Evolutionary conservation across 1,284 basidiomycete genomes (phyloP).

Genomic region (Cyathus pygmaeus): DNA sequence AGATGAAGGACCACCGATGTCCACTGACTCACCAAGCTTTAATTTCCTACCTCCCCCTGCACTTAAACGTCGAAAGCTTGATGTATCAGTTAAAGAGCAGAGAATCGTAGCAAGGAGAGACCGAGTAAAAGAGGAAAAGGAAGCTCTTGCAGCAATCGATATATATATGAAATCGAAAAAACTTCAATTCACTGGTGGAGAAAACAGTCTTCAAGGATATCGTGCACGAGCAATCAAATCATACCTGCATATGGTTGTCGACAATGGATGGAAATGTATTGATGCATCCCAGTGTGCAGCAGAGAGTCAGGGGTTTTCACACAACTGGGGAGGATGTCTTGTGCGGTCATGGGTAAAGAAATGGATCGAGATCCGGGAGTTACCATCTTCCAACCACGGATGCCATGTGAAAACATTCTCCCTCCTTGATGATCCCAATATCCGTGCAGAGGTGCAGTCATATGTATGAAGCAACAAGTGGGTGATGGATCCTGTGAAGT

Average conservation of each 20-base stretch:
- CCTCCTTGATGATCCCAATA: constrained; percentile 34
- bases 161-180: constrained; percentile 25
- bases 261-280: constrained; percentile 24
- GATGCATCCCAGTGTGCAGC: constrained; percentile 41
- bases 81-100: constrained; percentile 14
- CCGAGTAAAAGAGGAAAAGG: neutral
- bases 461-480: constrained; percentile 18
- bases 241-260: constrained; percentile 34
- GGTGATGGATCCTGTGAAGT: constrained; percentile 20
- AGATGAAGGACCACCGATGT: neutral
- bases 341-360: constrained; percentile 22
- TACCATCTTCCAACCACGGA: constrained; percentile 38
- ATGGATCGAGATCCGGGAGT: constrained; percentile 22
- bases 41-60: constrained; percentile 1
- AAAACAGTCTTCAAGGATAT: constrained; percentile 35
- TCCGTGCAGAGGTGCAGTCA: constrained; percentile 36
- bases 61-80: constrained; percentile 17
- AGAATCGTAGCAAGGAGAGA: neutral
- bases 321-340: constrained; percentile 32
- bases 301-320: constrained; percentile 36
- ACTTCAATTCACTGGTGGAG: constrained; percentile 21
- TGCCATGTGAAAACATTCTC: constrained; percentile 42
- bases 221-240: constrained; percentile 35
- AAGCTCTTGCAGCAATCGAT: constrained; percentile 16
- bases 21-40: neutral